Base-by-base conservation (phyloP, 345 rosid species). In the Pistacia integerrima region DNA sequence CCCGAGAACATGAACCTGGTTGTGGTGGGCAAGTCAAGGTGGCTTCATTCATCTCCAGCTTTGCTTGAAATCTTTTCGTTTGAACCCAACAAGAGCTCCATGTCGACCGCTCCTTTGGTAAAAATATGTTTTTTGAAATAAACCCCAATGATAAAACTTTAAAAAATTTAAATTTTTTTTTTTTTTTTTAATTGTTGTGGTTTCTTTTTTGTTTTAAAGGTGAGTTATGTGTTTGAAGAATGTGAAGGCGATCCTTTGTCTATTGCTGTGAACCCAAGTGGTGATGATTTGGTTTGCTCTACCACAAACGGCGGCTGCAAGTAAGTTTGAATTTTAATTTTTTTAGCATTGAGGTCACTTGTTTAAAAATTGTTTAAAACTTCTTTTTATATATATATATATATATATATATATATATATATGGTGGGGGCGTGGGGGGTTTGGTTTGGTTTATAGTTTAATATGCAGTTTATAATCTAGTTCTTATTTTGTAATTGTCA, bases 281-380 rank as follows among this genome's bases (percentile, higher is more conserved):
- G 98, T 12, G 99, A 93, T 68, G 87, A 85, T 63, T 84, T 96
- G 73, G 91, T 92, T 58, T 93, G 94, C 81, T 95, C 91, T 35
- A 88, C 94, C 59, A 88, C 93, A 74, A 87, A 81, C 69, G 97
- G 94, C 61, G 93, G 94, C 67, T 92, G 93, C 97, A 90, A 84
- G 98, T 96, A 81, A 77, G 94, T 85, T 77, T 49, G 59, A 38
- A 5, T 41, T 16, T 25, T 0, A 38, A 7, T 2, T 0, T 9
- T 2, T 59, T 22, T 52, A 12, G 10, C 22, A 57, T 33, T 49
- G 56, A 22, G 22, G 18, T 56, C 46, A 41, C 64, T 14, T 13
- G 20, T 67, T 3, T 48, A 3, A 41, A 41, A 41, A 41, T 8
- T 41, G 10, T 0, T 30, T 30, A 30, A 30, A 1, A 30, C 3